A percentile compares a stretch with the other conserved stretches of the same genome.
phyloP scores from a whole-genome alignment of 2,329 filamentous ascomycete genomes.

The Hypoxylon sp. region DNA sequence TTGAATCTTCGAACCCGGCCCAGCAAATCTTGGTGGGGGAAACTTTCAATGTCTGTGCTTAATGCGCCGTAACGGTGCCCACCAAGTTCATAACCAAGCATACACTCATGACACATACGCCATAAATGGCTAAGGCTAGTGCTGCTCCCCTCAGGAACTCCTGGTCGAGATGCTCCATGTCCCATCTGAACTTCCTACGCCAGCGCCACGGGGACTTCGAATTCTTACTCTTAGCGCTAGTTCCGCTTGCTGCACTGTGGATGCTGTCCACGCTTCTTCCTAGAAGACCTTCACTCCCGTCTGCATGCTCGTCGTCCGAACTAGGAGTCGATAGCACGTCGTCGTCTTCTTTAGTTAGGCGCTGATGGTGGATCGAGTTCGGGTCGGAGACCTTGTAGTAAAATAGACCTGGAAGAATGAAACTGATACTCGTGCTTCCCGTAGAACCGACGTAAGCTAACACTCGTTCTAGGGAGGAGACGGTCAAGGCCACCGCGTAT shows the following conservation, averaged over 20 bases:
- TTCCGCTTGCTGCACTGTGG: constrained; percentile 58
- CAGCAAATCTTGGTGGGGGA: not conserved
- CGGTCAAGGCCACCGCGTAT: constrained; percentile 91
- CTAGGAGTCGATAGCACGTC: constrained; percentile 73
- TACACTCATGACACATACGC: constrained; percentile 87
- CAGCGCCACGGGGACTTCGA: constrained; percentile 63
- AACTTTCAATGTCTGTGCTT: constrained; percentile 3
- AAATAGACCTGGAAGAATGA: constrained; percentile 95
- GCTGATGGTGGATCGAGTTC: constrained; percentile 87
- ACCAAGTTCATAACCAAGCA: constrained; percentile 90
- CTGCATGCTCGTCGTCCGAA: constrained; percentile 57
- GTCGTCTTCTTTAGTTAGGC: constrained; percentile 91
- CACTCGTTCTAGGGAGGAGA: constrained; percentile 89
- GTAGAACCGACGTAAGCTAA: constrained; percentile 96
- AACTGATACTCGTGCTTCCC: constrained; percentile 94
- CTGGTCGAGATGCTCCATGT: constrained; percentile 75
- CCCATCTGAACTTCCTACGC: constrained; percentile 72
- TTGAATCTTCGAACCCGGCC: not conserved
- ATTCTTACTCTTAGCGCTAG: constrained; percentile 54
- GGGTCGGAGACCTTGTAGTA: constrained; percentile 99
- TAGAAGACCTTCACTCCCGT: constrained; percentile 56
- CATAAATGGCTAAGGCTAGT: constrained; percentile 84
- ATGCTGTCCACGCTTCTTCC: constrained; percentile 64
- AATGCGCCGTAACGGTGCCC: constrained; percentile 75
- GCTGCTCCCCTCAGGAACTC: constrained; percentile 78